Evolutionary conservation across 2,329 filamentous ascomycete species (phyloP).

Genomic region (Onygenales sp.): DNA sequence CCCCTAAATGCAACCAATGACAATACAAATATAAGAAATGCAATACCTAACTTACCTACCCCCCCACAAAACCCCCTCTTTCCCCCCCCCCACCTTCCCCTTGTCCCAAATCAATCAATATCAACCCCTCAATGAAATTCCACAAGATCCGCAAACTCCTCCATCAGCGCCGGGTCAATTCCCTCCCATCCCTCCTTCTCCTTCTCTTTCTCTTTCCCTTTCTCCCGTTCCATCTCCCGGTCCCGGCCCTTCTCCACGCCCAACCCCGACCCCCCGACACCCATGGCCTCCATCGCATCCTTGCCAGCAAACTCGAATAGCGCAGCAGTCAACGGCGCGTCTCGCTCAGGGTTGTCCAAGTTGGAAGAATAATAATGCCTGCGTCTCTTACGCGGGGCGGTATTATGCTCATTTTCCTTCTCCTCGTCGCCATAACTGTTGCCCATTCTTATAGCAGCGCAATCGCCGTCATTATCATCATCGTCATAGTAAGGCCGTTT

Average conservation of each 20-base stretch:
- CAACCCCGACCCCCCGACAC: too few species aligned
- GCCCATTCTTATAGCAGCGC: background rate
- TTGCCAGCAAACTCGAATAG: background rate
- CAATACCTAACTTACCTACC: too few species aligned
- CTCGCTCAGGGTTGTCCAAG: background rate
- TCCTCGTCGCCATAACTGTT: background rate
- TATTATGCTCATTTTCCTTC: background rate
- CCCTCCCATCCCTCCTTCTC: slow-evolving; percentile 22
- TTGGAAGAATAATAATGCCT: background rate
- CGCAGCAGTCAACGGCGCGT: background rate
- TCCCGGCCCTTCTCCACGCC: background rate
- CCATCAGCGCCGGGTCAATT: slow-evolving; percentile 27
- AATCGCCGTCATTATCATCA: background rate
- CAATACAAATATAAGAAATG: too few species aligned
- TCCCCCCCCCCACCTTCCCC: background rate
- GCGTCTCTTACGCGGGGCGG: background rate
- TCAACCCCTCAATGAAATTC: slow-evolving; percentile 24
- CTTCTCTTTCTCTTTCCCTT: background rate
- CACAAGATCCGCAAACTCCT: slow-evolving; percentile 33
- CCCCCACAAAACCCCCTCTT: background rate
- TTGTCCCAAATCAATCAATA: too few species aligned
- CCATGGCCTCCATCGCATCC: background rate
- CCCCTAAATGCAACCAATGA: too few species aligned
- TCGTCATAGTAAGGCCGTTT: background rate
- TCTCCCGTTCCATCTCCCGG: background rate